Base-by-base conservation (phyloP, 192 early-diverging fungal species). In the Pilaira anomala region DNA sequence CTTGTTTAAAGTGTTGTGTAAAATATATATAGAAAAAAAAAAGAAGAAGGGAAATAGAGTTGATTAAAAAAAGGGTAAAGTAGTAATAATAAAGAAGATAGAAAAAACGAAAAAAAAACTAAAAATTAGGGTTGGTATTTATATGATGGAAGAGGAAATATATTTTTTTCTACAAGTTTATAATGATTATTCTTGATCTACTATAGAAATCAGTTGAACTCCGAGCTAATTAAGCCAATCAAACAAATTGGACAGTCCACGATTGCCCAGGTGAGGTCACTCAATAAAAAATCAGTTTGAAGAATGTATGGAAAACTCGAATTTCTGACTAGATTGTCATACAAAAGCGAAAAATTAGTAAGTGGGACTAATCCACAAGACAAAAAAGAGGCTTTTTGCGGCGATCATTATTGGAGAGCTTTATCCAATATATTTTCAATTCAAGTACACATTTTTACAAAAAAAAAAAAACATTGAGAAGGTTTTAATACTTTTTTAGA, bases 141-240 rank as follows among this genome's bases (percentile, higher is more conserved):
- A 36, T 36, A 36, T 36, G 33, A 36, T 33, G 33, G 33, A 36
- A 0, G 33, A 36, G 11, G 4, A 1, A 13, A 46, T 46, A 16
- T 46, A 16, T 46, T 19, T 46, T 46, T 19, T 16, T 46, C 44
- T 46, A 3, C 16, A 12, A 3, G 12, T 46, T 46, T 19, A n/a
- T n/a, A n/a, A n/a, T 46, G 18, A 46, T 12, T 46, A 46, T 46
- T 46, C 44, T 46, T 46, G 44, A 46, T 46, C 44, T 46, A 19
- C 18, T 46, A 46, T 46, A 4, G 13, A 46, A 46, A 46, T 16
- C 2, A 36, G 33, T 36, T 19, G 0, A 46, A 46, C 44, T 46
- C 44, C 44, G 18, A 1, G 16, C 4, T 18, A 18, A 46, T 18
- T 46, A 19, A 19, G 44, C 44, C 44, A 46, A 46, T 46, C 44